Conservation (phyloP, 2,329 filamentous ascomycete genomes). For the Emergomyces orientalis region DNA sequence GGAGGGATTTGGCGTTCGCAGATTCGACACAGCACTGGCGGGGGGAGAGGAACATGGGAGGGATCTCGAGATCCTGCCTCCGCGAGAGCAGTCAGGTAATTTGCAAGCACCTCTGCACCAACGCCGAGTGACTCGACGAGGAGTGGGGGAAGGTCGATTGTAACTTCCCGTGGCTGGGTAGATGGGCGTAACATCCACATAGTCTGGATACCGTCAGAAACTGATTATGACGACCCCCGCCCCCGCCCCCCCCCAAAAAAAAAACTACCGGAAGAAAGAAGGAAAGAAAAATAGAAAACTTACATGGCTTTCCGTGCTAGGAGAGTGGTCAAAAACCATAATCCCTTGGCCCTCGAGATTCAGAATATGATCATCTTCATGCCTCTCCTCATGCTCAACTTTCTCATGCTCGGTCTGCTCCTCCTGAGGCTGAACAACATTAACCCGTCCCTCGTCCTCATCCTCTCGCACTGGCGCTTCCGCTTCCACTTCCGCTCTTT, state of each 20-base stretch:
- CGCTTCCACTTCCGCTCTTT: constrained; percentile 28
- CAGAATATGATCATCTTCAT: constrained; percentile 46
- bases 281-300: constrained; percentile 32
- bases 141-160: constrained; percentile 81
- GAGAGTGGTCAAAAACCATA: constrained; percentile 87
- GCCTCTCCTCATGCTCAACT: constrained; percentile 22
- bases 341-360: constrained; percentile 94
- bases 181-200: constrained; percentile 99
- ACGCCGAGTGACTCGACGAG: constrained; percentile 91
- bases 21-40: constrained; percentile 85
- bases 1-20: constrained; percentile 95
- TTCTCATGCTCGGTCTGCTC: background rate
- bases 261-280: background rate
- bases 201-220: constrained; percentile 49
- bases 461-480: constrained; percentile 17
- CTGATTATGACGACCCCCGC: constrained; percentile 5
- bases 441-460: background rate
- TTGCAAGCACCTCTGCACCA: constrained; percentile 86
- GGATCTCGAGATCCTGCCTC: constrained; percentile 71
- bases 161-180: constrained; percentile 78
- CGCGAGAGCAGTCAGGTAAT: constrained; percentile 81
- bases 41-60: constrained; percentile 66
- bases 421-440: background rate
- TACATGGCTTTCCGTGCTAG: constrained; percentile 78
- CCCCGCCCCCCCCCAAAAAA: no score